Base-by-base conservation (phyloP, 2,329 filamentous ascomycete genomes). In the Paecilomyces niveus region DNA sequence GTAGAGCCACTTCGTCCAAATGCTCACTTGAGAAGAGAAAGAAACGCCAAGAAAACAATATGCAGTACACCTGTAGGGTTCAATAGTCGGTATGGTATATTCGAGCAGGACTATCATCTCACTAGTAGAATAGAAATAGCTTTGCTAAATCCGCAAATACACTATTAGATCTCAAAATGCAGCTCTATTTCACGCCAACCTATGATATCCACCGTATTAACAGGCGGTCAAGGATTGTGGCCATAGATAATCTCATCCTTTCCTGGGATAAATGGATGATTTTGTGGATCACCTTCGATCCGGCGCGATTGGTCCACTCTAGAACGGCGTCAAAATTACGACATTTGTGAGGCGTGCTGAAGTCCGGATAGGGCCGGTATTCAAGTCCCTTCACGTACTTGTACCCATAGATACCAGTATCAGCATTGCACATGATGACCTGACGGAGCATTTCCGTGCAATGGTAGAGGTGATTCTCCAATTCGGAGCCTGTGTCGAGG, bases 391-490 rank as follows among this genome's bases (percentile, higher is more conserved):
- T 55, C 53, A 61, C 57, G 32, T 54, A 60, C 26, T 62, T 59
- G 61, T 63, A 63, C 18, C 61, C 60, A 11, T 59, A 49, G 2
- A 59, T 15, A 8, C 61, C 57, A 1, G 58, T 21, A 53, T 64
- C 62, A 33, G 58, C 57, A 54, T 64, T 55, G 22, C 61, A 64
- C 29, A 60, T 63, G 11, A 65, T 22, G 21, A 59, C 59, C 51
- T 64, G 60, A 3, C 63, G 63, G 3, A 65, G 55, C 18, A 58
- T 64, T 54, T 65, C 62, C 31, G 60, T 58, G 26, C 60, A 65
- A 45, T 64, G 60, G 51, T 64, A 61, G 24, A 58, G 39, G 31
- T 54, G 52, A n/a, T 50, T 57, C 54, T 58, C 45, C 8, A 58
- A 54, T 21, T 59, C 54, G 26, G 52, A 53, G 31, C 60, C 59